Evolutionary conservation across 2,329 filamentous ascomycete species (phyloP), one percentile per base, ranked within the genome.

Genomic region (Furcasterigmium sp.): DNA sequence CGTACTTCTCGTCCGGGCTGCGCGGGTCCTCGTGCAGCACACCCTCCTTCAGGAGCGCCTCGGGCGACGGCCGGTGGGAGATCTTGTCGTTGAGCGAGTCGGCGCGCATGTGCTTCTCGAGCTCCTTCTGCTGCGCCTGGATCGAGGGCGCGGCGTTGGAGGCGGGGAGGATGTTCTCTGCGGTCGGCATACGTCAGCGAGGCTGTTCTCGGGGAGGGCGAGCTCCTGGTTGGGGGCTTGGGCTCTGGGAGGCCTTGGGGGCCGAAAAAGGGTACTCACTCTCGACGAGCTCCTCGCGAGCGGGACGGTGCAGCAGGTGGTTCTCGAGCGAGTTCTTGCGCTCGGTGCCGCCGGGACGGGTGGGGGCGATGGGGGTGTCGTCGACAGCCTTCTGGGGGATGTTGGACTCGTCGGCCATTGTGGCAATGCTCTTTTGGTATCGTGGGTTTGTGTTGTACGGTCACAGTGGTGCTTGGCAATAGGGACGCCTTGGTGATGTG

Each of bases 71-170:
- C 17, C 91, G 78, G 55, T 84, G 76, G 57, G 85, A 78, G 49
- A 96, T 81, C 63, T 91, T 91, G 58, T 94, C 89, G 64, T 95
- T 93, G 49, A 96, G 75, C 43, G 77, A 85, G 63, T 95, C 87
- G 46, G 82, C 85, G 13, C 85, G 80, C 90, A 96, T 95, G 63
- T 89, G 84, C 61, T 84, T 89, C 64, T 90, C 81, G 34, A 96
- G 81, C 70, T 95, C 87, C 58, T 79, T 84, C 64, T 93, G 89
- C 49, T 89, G 81, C 44, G 84, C 88, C 59, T 85, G 82, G 42
- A 96, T 72, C 3, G 84, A 78, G 0, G 91, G 90, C 0, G 90
- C 89, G 15, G 85, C 88, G 41, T 66, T 84, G 25, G 85, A 85
- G 44, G 82, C 80, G 20, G 87, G 87, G 20, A 96, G 82, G 61